Evolutionary conservation across 2,329 filamentous ascomycete species (phyloP), one percentile per base, ranked within the genome.

Genomic region (Aureobasidium melanogenum): DNA sequence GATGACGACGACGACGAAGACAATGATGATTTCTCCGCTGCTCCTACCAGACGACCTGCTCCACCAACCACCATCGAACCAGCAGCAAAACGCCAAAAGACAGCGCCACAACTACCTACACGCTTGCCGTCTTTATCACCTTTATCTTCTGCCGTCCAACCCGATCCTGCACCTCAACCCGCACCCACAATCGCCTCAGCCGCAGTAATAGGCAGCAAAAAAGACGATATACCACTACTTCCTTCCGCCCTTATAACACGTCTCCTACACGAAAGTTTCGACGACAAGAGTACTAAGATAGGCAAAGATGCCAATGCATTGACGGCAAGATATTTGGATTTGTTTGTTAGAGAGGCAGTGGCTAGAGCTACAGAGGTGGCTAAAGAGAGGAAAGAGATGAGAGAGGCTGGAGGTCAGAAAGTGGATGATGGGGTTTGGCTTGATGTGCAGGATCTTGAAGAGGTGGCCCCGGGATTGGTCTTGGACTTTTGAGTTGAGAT

Each of bases 321-420:
- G 1, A 82, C 92, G 62, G 88, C 85, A 15, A 91, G 88, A 75
- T 97, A 97, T 72, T 82, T 97, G 74, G 91, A 97, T 73, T 84
- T 93, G 0, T 97, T 97, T 75, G 88, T 96, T 58, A 82, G 88
- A 64, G 93, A 97, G 76, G 90, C 91, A 1, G 85, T 97, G 71
- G 90, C 91, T 17, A 77, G 93, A 69, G 86, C 89, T 41, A 84
- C 86, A 10, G 84, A 85, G 62, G 88, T 90, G 77, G 86, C 87
- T 70, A 72, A 43, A 75, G 79, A 73, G 72, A 73, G 36, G 67
- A 66, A 63, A 64, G 69, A 65, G 63, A 63, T 63, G 36, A 69
- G 67, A 48, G 69, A 67, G 80, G 63, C 58, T 34, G 65, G 64
- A 15, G n/a, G 46, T 36, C 44, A 60, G 28, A 48, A 50, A 9